Percentiles rank a stretch among this genome's conserved stretches.
phyloP scores from a whole-genome alignment of 768 basidiomycete genomes.

The Myochromella boudieri region DNA sequence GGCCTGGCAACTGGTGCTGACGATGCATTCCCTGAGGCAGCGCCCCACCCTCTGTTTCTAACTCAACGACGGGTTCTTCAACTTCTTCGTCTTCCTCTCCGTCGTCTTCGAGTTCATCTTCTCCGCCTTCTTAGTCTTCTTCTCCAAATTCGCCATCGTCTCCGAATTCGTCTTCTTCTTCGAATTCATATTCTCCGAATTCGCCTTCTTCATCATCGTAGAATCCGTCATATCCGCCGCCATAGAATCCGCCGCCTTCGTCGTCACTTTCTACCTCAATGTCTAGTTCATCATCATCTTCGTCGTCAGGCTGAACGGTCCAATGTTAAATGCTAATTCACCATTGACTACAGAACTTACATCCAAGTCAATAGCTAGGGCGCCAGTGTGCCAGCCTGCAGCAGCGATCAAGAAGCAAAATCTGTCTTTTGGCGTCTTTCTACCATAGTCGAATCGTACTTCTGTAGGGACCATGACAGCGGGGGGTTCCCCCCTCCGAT shows the following conservation, averaged over 20 bases:
- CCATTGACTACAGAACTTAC: constrained; percentile 36
- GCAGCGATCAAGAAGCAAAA: constrained; percentile 85
- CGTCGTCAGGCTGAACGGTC: constrained; percentile 29
- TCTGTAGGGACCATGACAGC: constrained; percentile 60
- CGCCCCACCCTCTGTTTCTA: constrained; percentile 22
- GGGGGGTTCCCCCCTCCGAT: constrained; percentile 33
- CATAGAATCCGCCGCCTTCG: too few species aligned
- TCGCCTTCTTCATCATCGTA: too few species aligned
- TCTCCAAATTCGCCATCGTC: too few species aligned
- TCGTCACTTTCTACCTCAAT: too few species aligned
- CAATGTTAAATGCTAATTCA: too few species aligned
- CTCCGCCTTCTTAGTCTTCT: too few species aligned
- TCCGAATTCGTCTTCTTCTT: too few species aligned
- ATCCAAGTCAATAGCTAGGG: constrained; percentile 83
- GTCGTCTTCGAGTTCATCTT: too few species aligned
- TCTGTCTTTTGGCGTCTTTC: constrained; percentile 46
- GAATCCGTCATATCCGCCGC: too few species aligned
- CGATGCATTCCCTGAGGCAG: constrained; percentile 11
- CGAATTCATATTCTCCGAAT: too few species aligned
- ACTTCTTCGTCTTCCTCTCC: too few species aligned
- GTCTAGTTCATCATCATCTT: constrained; percentile 33
- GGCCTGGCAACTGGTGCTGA: constrained; percentile 33
- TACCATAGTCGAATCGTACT: constrained; percentile 69
- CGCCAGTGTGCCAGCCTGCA: constrained; percentile 90
- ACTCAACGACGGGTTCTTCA: constrained; percentile 37